Percentiles rank a stretch among this genome's conserved stretches.
Evolutionary conservation across 805 yeast species (phyloP).

Genomic region (Starmerella roubikii): DNA sequence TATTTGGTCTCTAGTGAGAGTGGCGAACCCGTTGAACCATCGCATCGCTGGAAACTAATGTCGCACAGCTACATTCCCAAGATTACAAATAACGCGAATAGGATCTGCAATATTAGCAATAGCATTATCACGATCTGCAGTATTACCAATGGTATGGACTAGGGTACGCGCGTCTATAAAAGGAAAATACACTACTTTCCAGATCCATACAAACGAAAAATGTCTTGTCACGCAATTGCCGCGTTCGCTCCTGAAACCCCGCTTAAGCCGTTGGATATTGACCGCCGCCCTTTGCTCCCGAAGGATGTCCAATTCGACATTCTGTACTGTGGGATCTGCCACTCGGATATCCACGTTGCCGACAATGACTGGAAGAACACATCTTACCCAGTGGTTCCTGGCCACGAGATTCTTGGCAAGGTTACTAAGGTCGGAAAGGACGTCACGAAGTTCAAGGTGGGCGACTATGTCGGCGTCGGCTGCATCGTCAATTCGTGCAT

Average conservation of each 20-base stretch:
- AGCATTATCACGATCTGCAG: not conserved
- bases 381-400: constrained; percentile 31
- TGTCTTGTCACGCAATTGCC: not conserved
- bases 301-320: constrained; percentile 26
- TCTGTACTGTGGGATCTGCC: constrained; percentile 35
- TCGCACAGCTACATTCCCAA: no score
- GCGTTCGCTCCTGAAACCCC: not conserved
- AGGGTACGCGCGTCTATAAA: not conserved
- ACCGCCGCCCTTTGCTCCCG: constrained; percentile 14
- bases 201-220: not conserved
- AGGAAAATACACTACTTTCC: not conserved
- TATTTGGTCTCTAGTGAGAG: no score
- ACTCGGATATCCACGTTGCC: constrained; percentile 42
- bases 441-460: constrained; percentile 39
- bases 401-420: constrained; percentile 35
- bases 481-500: constrained; percentile 52
- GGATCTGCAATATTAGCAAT: not conserved
- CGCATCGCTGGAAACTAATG: no score
- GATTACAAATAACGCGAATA: no score
- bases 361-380: constrained; percentile 39
- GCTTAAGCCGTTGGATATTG: constrained; percentile 8
- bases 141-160: not conserved
- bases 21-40: no score
- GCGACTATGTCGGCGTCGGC: constrained; percentile 73
- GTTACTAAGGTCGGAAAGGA: constrained; percentile 40